A percentile compares a stretch with the other conserved stretches of the same genome.
Conservation (phyloP, 1,139 yeast species). For the Debaryomyces fabryi region DNA sequence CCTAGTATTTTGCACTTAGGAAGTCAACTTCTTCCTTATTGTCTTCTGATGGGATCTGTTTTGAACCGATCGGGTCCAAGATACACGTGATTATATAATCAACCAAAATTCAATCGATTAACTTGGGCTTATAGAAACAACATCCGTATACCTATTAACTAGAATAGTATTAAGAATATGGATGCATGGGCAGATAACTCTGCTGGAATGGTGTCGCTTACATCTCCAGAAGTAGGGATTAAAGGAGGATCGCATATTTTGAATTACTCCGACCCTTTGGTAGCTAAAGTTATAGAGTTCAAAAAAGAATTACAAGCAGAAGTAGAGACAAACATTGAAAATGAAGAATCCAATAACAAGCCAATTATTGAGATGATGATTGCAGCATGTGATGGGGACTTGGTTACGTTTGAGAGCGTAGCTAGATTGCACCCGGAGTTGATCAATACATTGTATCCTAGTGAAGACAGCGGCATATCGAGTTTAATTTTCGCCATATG, state of each 20-base stretch:
- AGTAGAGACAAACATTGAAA: constrained; percentile 20
- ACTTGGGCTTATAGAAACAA: not conserved
- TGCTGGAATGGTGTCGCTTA: constrained; percentile 10
- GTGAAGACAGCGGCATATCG: constrained; percentile 46
- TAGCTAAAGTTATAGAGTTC: constrained; percentile 48
- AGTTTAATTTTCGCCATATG: constrained; percentile 57
- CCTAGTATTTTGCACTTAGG: not conserved
- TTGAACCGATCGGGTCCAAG: not conserved
- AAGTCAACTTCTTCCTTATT: not conserved
- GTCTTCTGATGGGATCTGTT: not conserved
- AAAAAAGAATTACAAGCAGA: constrained; percentile 43
- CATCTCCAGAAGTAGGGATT: constrained; percentile 8
- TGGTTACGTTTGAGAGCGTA: constrained; percentile 42
- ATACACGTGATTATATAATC: not conserved
- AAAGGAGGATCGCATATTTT: constrained; percentile 14
- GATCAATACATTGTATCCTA: constrained; percentile 34
- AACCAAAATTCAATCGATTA: not conserved
- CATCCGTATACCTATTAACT: not conserved
- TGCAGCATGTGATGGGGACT: constrained; percentile 57
- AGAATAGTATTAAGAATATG: constrained; percentile 14
- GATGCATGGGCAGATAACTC: constrained; percentile 20
- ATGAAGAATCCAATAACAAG: constrained; percentile 8
- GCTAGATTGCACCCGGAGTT: constrained; percentile 32
- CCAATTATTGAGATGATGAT: constrained; percentile 37
- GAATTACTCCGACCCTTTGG: constrained; percentile 39